phyloP scores from a whole-genome alignment of 495 filamentous ascomycete genomes.

The Xylaria longipes region DNA sequence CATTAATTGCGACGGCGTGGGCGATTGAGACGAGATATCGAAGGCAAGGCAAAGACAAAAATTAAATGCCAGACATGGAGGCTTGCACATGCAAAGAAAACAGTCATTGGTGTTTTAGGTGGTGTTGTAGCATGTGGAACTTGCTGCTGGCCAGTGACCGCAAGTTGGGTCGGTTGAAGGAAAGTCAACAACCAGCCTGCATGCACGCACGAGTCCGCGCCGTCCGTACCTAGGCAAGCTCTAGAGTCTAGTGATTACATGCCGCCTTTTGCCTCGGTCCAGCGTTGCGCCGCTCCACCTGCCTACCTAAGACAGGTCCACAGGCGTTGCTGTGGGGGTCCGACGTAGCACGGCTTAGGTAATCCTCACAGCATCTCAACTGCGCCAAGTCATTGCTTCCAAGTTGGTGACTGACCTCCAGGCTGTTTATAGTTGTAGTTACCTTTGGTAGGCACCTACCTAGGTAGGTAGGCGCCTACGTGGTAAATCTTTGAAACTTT shows the following conservation, averaged over 20 bases:
- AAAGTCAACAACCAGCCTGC: conserved; percentile 21
- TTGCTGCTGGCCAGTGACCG: conserved; percentile 27
- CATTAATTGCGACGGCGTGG: conserved; percentile 14
- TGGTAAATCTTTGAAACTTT: too few species aligned
- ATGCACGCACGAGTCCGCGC: background rate
- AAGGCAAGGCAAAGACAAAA: conserved; percentile 16
- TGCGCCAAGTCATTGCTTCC: background rate
- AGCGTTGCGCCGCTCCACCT: conserved; percentile 30
- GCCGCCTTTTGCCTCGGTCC: conserved; percentile 35
- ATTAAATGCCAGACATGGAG: conserved; percentile 12
- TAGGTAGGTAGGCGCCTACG: too few species aligned
- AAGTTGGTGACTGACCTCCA: too few species aligned
- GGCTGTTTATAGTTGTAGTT: too few species aligned
- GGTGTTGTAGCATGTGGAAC: conserved; percentile 36
- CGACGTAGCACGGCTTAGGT: background rate
- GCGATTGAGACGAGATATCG: conserved; percentile 16
- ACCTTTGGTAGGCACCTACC: too few species aligned
- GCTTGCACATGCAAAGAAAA: conserved; percentile 31
- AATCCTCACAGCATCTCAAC: background rate
- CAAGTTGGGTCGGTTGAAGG: conserved; percentile 29
- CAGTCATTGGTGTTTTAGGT: conserved; percentile 1
- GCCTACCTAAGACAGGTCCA: background rate
- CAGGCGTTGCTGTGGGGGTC: background rate
- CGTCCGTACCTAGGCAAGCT: background rate
- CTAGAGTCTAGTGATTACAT: conserved; percentile 20